These are phyloP conservation scores for Colletotrichum simmondsii DNA, from an alignment of 2,329 filamentous ascomycete genomes.

Conservation along the genomic window DNA sequence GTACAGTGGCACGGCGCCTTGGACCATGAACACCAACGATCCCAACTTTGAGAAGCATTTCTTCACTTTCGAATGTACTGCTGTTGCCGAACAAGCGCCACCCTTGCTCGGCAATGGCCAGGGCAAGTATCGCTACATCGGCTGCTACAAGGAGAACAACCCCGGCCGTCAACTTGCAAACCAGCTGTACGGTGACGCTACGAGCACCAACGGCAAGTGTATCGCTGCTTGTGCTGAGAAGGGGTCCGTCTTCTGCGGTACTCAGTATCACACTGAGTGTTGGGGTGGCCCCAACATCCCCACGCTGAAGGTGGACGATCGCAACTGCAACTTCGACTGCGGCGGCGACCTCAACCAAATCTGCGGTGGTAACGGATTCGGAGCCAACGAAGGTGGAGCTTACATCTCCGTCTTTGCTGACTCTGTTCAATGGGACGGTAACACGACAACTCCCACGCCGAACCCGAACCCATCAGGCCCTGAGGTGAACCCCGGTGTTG, in stretches of 20 bases:
- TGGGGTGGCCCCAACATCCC: conserved; percentile 65
- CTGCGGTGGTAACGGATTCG: conserved; percentile 62
- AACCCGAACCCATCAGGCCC: conserved; percentile 38
- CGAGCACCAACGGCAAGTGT: conserved; percentile 56
- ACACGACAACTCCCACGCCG: conserved; percentile 38
- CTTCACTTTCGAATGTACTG: conserved; percentile 63
- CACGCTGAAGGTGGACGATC: conserved; percentile 51
- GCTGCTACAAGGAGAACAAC: conserved; percentile 68
- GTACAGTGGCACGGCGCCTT: conserved; percentile 58
- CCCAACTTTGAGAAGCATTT: conserved; percentile 61
- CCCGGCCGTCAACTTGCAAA: conserved; percentile 61
- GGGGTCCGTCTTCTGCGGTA: conserved; percentile 56
- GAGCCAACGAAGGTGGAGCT: conserved; percentile 44
- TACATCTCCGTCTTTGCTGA: conserved; percentile 63
- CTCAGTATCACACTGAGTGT: conserved; percentile 62
- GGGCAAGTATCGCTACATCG: conserved; percentile 62
- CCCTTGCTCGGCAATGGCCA: conserved; percentile 56
- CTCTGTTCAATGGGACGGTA: conserved; percentile 41
- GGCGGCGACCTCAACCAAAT: conserved; percentile 59
- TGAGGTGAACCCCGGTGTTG: conserved; percentile 50
- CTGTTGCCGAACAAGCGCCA: conserved; percentile 62
- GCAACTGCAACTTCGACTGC: conserved; percentile 64
- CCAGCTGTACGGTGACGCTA: conserved; percentile 51
- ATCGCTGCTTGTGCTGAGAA: conserved; percentile 53
- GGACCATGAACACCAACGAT: conserved; percentile 70